Base-by-base conservation (phyloP, 495 filamentous ascomycete species). In the Letharia lupina region DNA sequence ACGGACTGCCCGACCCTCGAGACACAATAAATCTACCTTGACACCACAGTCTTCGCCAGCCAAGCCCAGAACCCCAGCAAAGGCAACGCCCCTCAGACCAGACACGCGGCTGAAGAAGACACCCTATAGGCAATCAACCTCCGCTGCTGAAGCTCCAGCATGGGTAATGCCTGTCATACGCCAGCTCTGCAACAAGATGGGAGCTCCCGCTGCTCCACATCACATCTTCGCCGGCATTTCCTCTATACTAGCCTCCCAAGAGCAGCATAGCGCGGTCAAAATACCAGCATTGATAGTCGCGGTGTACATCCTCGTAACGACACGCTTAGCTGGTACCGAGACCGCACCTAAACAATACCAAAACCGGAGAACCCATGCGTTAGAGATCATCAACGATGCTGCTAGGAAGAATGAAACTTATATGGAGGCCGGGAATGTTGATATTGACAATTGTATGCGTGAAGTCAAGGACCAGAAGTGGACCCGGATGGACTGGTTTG, bases 161-260 rank as follows among this genome's bases (percentile, higher is more conserved):
- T 92, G 88, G 89, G 77, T 86, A 28, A 85, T 87, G 76, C 82
- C 86, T 12, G 81, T 81, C 5, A 83, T 91, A 40, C 83, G 88
- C 33, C 81, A 80, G 41, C 75, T 94, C 8, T 89, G 87, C 75
- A 81, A 87, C 67, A 79, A 77, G 39, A 83, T 89, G 72, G 80
- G 83, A 3, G 80, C 79, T 7, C 78, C 83, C 63, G 77, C 77
- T 57, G 76, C 86, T 60, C 73, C 81, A n/a, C 85, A 85, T 9
- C 87, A 91, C 73, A 80, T 91, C 1, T 83, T 84, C 66, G 79
- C 83, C 0, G 88, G 88, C 48, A 80, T 89, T 3, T 82, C 82
- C 12, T 82, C 83, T 33, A 69, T 70, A 28, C 16, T 71, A 20
- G 64, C 64, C 8, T n/a, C 69, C 61, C 54, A 60, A 58, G 28